phyloP scores from a whole-genome alignment of 768 basidiomycete genomes.

The Hydnomerulius pinastri region DNA sequence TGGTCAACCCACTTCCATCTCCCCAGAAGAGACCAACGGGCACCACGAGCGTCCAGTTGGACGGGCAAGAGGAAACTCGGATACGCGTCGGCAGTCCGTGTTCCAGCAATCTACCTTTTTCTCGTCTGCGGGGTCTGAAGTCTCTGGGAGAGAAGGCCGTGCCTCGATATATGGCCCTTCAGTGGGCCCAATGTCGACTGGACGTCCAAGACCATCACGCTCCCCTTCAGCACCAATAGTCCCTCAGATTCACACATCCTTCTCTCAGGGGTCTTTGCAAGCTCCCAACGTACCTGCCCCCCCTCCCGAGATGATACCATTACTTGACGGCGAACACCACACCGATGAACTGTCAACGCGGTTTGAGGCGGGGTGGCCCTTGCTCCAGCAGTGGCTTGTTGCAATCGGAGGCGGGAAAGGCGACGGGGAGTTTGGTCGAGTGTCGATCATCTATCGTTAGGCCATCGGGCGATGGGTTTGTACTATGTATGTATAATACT shows the following conservation, averaged over 20 bases:
- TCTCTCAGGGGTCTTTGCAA: constrained; percentile 27
- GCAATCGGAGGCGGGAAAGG: constrained; percentile 61
- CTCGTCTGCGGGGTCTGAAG: constrained; percentile 13
- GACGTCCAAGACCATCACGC: constrained; percentile 52
- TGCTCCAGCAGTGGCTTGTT: constrained; percentile 72
- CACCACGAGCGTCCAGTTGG: constrained; percentile 19
- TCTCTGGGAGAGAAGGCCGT: constrained; percentile 21
- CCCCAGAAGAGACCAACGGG: constrained; percentile 16
- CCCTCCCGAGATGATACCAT: constrained; percentile 55
- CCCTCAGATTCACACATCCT: constrained; percentile 30
- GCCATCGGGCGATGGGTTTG: neutral
- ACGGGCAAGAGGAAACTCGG: constrained; percentile 31
- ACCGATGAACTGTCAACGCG: constrained; percentile 86
- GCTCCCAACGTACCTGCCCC: constrained; percentile 19
- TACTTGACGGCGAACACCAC: constrained; percentile 89
- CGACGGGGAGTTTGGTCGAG: constrained; percentile 68
- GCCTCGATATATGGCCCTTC: constrained; percentile 25
- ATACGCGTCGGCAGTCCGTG: constrained; percentile 25
- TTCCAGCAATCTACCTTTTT: constrained; percentile 16
- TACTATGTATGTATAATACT: neutral
- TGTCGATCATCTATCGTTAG: constrained; percentile 80
- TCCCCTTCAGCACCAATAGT: constrained; percentile 61
- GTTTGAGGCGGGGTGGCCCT: constrained; percentile 84
- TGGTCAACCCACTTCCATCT: constrained; percentile 18
- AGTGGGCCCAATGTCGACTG: constrained; percentile 28